Evolutionary conservation across 306 rosid genomes (phyloP), one percentile per base, ranked within the genome.

Genomic region (Geum urbanum): DNA sequence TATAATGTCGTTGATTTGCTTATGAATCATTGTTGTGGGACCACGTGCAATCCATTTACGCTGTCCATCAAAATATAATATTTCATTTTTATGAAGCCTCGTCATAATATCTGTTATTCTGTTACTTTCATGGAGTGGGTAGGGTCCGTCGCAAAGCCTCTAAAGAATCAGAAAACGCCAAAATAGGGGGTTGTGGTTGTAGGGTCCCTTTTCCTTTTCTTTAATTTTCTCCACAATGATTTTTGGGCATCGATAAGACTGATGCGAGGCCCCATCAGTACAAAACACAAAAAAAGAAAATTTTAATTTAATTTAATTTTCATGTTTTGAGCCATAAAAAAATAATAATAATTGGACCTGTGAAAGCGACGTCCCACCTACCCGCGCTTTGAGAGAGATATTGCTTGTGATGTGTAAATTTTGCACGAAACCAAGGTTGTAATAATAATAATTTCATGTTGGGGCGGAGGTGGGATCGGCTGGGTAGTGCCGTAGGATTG

Each of bases 311-410:
- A 67, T 24, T 24, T 24, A 24, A 57, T 44, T 50, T 4, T 47
- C 14, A 32, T 32, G 37, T 3, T 16, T 18, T 55, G 39, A 37
- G 47, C 49, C 11, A 15, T 60, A 76, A 24, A 54, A 46, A 44
- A 63, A 71, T 37, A 62, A 61, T 53, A 58, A 19, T 67, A 10
- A 47, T 66, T 12, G 46, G 64, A 45, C 65, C 43, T 54, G 4
- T 63, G 81, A 85, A 77, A 85, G 86, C 86, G 44, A 79, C 86
- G 32, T 39, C 69, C 63, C 77, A 82, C 82, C 86, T 0, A 85
- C 84, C 72, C 73, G 19, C 35, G 46, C 15, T 54, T n/a, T 24
- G 27, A 32, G 3, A 32, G 9, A 52, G 73, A 54, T n/a, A n/a
- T 60, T 75, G 74, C 82, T 81, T 76, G 72, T 39, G 66, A 74